Evolutionary conservation across 2,329 filamentous ascomycete species (phyloP).

Genomic region (Chaetothyriales sp.): DNA sequence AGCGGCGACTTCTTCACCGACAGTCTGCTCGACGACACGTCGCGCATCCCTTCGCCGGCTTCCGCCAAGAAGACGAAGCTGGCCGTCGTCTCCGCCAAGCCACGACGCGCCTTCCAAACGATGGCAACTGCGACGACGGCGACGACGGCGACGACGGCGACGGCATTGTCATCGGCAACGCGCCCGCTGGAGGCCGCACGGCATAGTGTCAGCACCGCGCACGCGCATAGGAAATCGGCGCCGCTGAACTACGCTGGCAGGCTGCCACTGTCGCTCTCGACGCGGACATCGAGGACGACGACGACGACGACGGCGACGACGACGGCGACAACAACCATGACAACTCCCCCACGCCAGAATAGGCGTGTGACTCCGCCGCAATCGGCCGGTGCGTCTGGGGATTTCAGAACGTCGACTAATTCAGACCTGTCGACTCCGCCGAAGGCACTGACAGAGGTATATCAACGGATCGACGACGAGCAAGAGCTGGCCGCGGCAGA

Average conservation of each 20-base stretch:
- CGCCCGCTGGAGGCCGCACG: neutral
- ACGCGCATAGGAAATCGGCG: neutral
- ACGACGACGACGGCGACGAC: neutral
- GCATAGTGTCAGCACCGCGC: too few relatives aligned
- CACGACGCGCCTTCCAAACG: constrained; percentile 22
- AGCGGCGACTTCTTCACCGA: constrained; percentile 19
- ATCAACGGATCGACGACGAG: constrained; percentile 28
- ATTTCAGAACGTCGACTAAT: constrained; percentile 20
- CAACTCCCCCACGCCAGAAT: neutral
- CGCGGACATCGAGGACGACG: neutral
- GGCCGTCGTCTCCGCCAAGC: constrained; percentile 5
- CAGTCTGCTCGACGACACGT: constrained; percentile 16
- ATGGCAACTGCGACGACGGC: neutral
- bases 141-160: neutral
- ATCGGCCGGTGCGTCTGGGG: constrained; percentile 7
- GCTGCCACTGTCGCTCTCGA: neutral
- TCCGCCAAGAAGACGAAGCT: constrained; percentile 5
- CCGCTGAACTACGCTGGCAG: neutral
- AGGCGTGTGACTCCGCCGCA: constrained; percentile 23
- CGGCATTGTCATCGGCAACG: neutral
- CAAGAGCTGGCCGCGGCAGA: constrained; percentile 25
- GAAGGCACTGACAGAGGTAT: constrained; percentile 26
- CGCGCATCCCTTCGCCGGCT: constrained; percentile 13
- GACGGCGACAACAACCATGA: neutral
- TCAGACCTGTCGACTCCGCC: constrained; percentile 24